Evolutionary conservation across 176 grass and related monocot species (phyloP).

Genomic region (Tuctoria greenei): DNA sequence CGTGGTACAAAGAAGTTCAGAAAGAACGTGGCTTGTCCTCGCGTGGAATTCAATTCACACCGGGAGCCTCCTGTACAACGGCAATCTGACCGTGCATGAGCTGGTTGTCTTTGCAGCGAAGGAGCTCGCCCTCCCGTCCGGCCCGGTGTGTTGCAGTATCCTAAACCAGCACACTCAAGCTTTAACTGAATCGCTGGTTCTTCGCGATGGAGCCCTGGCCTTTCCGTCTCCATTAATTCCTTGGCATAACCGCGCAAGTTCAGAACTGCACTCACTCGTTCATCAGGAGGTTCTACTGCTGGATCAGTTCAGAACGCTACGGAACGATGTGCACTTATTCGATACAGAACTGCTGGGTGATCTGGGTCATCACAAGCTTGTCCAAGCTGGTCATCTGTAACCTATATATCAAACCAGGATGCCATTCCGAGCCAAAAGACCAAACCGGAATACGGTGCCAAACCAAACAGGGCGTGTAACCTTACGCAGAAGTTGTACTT

Average conservation of each 20-base stretch:
- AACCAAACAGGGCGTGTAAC: constrained; percentile 81
- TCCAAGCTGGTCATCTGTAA: constrained; percentile 16
- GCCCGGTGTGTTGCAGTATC: background rate
- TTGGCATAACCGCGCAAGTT: background rate
- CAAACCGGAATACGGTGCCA: constrained; percentile 68
- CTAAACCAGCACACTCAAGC: background rate
- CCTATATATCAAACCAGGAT: constrained; percentile 24
- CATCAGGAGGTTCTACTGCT: background rate
- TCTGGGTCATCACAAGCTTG: constrained; percentile 13
- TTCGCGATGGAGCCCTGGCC: background rate
- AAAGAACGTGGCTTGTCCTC: constrained; percentile 22
- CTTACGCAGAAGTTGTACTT: constrained; percentile 94
- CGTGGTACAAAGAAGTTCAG: constrained; percentile 25
- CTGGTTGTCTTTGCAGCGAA: background rate
- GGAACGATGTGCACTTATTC: background rate
- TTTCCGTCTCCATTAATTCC: background rate
- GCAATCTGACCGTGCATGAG: background rate
- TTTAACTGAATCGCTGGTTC: constrained; percentile 8
- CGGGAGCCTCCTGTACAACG: background rate
- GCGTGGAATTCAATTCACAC: constrained; percentile 19
- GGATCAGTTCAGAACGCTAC: background rate
- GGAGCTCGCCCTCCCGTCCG: background rate
- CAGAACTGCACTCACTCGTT: background rate
- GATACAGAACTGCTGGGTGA: constrained; percentile 7
- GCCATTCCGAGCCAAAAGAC: constrained; percentile 62